phyloP scores from a whole-genome alignment of 495 filamentous ascomycete genomes.

The Pyronema omphalodes region DNA sequence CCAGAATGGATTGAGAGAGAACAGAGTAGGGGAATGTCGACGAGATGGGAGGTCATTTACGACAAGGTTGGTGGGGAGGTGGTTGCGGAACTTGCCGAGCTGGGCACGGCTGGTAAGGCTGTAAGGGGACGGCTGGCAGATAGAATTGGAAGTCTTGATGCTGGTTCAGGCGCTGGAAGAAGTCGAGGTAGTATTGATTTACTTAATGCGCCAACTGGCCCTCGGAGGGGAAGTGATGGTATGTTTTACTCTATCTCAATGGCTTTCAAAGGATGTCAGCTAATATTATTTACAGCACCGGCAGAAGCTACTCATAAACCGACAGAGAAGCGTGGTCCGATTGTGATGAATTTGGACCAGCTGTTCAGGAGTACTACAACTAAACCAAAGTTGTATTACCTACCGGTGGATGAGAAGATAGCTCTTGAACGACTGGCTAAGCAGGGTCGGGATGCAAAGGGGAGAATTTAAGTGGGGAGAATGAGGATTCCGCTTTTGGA shows the following conservation, averaged over 20 bases:
- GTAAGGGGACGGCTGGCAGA: not conserved
- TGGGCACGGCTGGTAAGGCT: constrained; percentile 2
- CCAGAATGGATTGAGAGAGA: constrained; percentile 58
- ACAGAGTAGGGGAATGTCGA: constrained; percentile 31
- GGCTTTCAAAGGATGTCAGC: not conserved
- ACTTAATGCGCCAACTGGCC: constrained; percentile 15
- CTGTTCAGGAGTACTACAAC: constrained; percentile 43
- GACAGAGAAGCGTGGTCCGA: constrained; percentile 21
- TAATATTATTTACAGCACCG: not conserved
- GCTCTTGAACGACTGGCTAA: constrained; percentile 14
- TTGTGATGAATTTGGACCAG: constrained; percentile 32
- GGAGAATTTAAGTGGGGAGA: not conserved
- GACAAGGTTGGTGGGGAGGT: constrained; percentile 32
- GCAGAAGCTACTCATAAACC: not conserved
- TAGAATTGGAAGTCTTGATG: not conserved
- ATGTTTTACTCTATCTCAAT: not conserved
- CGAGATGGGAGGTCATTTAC: constrained; percentile 56
- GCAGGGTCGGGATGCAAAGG: constrained; percentile 17
- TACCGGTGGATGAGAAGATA: constrained; percentile 33
- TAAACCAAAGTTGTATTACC: constrained; percentile 54
- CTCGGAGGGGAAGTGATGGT: constrained; percentile 8
- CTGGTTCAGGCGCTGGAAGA: not conserved
- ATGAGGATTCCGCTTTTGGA: no score
- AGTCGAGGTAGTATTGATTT: constrained; percentile 8
- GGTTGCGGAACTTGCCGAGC: constrained; percentile 37